Conservation (phyloP, 2,329 filamentous ascomycete genomes). For the Macrophomina phaseolina region DNA sequence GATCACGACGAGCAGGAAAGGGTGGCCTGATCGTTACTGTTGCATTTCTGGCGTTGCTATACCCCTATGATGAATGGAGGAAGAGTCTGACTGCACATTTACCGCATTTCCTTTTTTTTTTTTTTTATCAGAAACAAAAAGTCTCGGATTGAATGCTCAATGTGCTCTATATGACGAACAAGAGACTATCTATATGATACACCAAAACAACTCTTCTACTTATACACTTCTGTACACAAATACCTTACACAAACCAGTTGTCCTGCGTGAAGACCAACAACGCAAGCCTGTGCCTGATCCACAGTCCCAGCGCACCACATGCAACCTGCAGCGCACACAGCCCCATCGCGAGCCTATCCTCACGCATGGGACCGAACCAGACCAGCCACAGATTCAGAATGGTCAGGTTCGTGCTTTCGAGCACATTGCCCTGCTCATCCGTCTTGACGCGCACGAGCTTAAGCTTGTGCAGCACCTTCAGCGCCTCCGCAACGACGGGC, state of each 20-base stretch:
- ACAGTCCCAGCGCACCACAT: conserved; percentile 80
- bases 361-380: conserved; percentile 88
- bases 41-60: conserved; percentile 16
- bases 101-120: too few relatives aligned
- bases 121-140: too few relatives aligned
- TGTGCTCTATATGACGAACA: not conserved
- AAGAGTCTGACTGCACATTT: too few relatives aligned
- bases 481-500: conserved; percentile 63
- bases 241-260: conserved; percentile 58
- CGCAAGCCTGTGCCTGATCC: conserved; percentile 84
- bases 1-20: not conserved
- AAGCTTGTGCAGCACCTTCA: conserved; percentile 73
- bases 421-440: conserved; percentile 72
- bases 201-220: not conserved
- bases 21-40: not conserved
- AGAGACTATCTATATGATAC: too few relatives aligned
- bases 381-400: conserved; percentile 96
- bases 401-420: conserved; percentile 87
- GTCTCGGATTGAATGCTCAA: too few relatives aligned
- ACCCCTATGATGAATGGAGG: not conserved
- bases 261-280: conserved; percentile 89
- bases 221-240: not conserved
- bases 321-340: conserved; percentile 78
- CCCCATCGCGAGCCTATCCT: conserved; percentile 81
- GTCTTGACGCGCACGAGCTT: conserved; percentile 70